phyloP scores from a whole-genome alignment of 176 grass and related monocot species.

The Pontederia crassipes region DNA sequence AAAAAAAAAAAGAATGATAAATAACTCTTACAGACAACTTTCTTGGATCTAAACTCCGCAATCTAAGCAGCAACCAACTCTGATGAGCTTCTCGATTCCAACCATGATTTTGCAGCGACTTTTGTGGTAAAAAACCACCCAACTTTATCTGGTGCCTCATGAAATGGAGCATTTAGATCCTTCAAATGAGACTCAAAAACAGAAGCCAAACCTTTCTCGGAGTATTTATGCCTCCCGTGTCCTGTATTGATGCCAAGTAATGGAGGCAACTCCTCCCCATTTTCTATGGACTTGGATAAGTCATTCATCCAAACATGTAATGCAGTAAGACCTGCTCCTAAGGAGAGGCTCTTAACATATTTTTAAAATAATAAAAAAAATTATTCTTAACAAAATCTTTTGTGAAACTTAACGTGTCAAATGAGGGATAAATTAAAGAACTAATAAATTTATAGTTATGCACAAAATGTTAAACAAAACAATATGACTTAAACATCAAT shows the following conservation, averaged over 20 bases:
- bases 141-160: conserved; percentile 62
- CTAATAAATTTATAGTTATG: too few relatives aligned
- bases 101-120: conserved; percentile 62
- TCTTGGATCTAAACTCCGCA: conserved; percentile 6
- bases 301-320: conserved; percentile 78
- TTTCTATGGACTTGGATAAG: conserved; percentile 42
- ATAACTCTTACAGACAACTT: not conserved
- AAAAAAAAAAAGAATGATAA: not conserved
- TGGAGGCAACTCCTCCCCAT: conserved; percentile 50
- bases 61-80: conserved; percentile 30
- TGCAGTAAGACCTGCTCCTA: conserved; percentile 50
- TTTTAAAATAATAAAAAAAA: too few relatives aligned
- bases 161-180: conserved; percentile 72
- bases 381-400: too few relatives aligned
- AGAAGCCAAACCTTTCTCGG: conserved; percentile 36
- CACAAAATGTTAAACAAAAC: too few relatives aligned
- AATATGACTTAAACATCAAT: too few relatives aligned
- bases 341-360: conserved; percentile 66
- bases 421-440: too few relatives aligned
- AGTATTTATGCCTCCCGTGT: conserved; percentile 64
- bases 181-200: conserved; percentile 52
- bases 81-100: conserved; percentile 43
- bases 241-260: conserved; percentile 74
- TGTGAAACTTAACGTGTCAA: too few relatives aligned
- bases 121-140: conserved; percentile 88